These are phyloP conservation scores for Protomyces gravidus DNA, from an alignment of 1,139 yeast species.

Conservation along the genomic window DNA sequence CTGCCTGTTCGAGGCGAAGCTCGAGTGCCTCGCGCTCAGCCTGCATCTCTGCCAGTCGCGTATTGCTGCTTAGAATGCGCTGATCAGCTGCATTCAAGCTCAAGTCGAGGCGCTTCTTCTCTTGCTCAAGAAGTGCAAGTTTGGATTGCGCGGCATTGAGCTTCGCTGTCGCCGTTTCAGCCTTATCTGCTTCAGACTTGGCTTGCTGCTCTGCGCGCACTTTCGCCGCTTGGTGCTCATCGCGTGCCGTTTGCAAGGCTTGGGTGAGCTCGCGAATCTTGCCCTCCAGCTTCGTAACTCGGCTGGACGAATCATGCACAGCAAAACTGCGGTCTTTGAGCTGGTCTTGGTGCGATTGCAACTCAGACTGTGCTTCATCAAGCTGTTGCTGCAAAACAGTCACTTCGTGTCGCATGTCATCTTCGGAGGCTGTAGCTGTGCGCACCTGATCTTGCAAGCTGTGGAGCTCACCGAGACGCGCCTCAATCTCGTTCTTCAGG, in stretches of 20 bases:
- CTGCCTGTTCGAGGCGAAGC: background rate
- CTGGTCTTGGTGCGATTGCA: background rate
- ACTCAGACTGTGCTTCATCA: background rate
- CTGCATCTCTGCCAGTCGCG: constrained; percentile 4
- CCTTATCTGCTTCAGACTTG: background rate
- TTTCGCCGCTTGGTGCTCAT: constrained; percentile 7
- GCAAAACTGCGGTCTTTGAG: background rate
- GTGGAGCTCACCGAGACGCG: constrained; percentile 1
- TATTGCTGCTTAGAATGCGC: background rate
- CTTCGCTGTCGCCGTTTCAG: background rate
- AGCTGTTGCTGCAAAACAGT: background rate
- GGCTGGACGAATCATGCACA: background rate
- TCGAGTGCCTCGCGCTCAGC: constrained; percentile 7
- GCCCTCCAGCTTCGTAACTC: background rate
- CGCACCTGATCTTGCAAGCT: background rate
- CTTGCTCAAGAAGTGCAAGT: constrained; percentile 4
- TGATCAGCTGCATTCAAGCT: constrained; percentile 10
- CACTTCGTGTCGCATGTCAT: constrained; percentile 1
- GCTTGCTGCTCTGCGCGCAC: constrained; percentile 1
- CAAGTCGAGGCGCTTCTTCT: constrained; percentile 9
- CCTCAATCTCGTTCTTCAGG: background rate
- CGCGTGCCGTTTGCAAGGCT: background rate
- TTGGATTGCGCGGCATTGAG: constrained; percentile 3
- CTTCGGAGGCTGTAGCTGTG: background rate
- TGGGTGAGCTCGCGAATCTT: constrained; percentile 1